Evolutionary conservation across 208 protist genomes (phyloP).

Genomic region (Trichomonas vaginalis): DNA sequence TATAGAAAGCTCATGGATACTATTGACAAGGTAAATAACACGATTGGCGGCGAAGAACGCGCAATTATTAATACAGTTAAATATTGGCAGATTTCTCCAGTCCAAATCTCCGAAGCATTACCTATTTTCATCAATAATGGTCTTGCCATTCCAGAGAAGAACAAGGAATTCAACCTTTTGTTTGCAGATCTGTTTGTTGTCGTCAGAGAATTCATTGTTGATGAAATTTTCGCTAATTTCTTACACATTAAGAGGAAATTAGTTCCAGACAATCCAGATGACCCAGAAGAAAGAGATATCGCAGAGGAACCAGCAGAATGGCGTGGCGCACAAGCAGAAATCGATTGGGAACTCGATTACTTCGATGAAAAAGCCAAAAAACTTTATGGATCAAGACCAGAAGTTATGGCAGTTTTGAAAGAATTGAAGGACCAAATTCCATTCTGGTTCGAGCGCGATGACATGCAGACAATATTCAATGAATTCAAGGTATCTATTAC

Average conservation of each 20-base stretch:
- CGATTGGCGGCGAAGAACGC: neutral
- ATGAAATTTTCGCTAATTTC: neutral
- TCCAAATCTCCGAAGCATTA: neutral
- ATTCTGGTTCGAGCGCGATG: neutral
- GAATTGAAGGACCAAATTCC: neutral
- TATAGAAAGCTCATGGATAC: neutral
- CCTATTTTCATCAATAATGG: neutral
- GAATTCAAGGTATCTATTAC: neutral
- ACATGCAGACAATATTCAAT: neutral
- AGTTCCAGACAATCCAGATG: neutral
- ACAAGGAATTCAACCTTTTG: neutral
- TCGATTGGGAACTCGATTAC: neutral
- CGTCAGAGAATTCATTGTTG: neutral
- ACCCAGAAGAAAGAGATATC: neutral
- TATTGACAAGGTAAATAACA: neutral
- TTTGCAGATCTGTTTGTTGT: neutral
- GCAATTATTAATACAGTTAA: neutral
- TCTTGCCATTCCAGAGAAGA: neutral
- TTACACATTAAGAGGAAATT: neutral
- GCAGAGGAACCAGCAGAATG: neutral
- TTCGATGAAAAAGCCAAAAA: neutral
- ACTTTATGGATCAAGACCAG: neutral
- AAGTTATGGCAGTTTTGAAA: neutral
- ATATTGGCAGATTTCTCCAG: neutral
- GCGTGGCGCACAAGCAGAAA: neutral